A percentile compares a stretch with the other conserved stretches of the same genome.
These are phyloP conservation scores for Dryas alaskensis DNA, from an alignment of 306 rosid genomes.

Conservation along the genomic window DNA sequence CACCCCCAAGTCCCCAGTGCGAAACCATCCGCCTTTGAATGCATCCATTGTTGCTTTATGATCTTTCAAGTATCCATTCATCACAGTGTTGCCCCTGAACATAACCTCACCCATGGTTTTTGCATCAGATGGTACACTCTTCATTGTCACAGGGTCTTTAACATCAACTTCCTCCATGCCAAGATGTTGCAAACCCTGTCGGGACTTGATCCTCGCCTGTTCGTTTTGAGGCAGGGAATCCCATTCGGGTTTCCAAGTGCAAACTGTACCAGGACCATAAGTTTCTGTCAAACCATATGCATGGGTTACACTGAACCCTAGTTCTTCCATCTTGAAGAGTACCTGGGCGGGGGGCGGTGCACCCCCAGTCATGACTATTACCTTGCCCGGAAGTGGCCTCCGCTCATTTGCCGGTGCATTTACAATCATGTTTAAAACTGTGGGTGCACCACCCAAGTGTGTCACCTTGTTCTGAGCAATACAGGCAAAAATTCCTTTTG, in stretches of 20 bases:
- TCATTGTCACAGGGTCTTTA: conserved; percentile 73
- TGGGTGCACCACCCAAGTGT: conserved; percentile 78
- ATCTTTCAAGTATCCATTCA: conserved; percentile 81
- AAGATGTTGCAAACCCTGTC: conserved; percentile 79
- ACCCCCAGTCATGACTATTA: conserved; percentile 64
- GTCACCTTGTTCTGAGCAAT: conserved; percentile 62
- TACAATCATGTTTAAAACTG: conserved; percentile 62
- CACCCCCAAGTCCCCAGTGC: conserved; percentile 82
- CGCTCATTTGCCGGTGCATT: conserved; percentile 49
- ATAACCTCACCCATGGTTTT: conserved; percentile 84
- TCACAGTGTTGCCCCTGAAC: conserved; percentile 83
- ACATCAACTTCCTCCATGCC: conserved; percentile 66
- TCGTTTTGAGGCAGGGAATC: conserved; percentile 45
- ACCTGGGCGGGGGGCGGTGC: conserved; percentile 77
- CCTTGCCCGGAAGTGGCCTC: conserved; percentile 58
- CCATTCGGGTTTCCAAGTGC: conserved; percentile 86
- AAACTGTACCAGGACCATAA: conserved; percentile 70
- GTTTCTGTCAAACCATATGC: conserved; percentile 88
- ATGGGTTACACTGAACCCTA: conserved; percentile 63
- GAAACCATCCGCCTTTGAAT: conserved; percentile 76
- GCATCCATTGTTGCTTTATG: conserved; percentile 60
- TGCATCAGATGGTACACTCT: conserved; percentile 74
- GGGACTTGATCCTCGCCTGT: conserved; percentile 62
- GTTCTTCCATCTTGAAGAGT: conserved; percentile 56
- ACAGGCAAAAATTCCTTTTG: conserved; percentile 50